Evolutionary conservation across 768 basidiomycete species (phyloP), one percentile per base, ranked within the genome.

Genomic region (Polyporus arcularius): DNA sequence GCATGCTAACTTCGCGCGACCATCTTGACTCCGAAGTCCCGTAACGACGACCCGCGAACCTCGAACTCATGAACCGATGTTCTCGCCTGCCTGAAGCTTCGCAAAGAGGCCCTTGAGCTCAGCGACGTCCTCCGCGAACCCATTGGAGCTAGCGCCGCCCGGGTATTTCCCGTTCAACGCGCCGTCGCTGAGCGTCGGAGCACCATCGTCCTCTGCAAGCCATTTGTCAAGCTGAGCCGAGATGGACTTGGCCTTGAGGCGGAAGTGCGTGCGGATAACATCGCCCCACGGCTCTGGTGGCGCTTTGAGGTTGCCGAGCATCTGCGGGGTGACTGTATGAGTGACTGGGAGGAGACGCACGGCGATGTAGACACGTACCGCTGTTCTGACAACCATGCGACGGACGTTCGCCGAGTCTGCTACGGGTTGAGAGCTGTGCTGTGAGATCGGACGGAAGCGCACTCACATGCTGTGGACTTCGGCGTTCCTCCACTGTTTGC

Each of bases 361-460:
- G 28, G 47, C 31, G 31, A 18, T 1, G 50, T 38, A 18, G 61
- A 53, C 21, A 66, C 84, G 65, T 74, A 92, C 92, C 57, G 95
- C 94, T 41, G 92, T 93, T 70, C 83, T 86, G 39, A 96, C 87
- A 8, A 91, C 90, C 96, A 97, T 97, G 16, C 96, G 80, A 30
- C 96, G 85, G 38, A 97, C 85, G 72, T 97, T 98, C 46, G 92
- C 90, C 39, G 93, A 95, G 74, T 95, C 92, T 94, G 65, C 11
- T 35, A 9, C 26, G 4, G 40, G 26, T 28, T 41, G 31, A 16
- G 30, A 5, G 14, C 4, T 9, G 15, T 16, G 2, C 4, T 12
- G 15, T 28, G 31, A 32, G 2, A 26, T 40, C 8, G 3, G 41
- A 21, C 9, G 48, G 26, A 21, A 21, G 45, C 26, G 26, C 15